phyloP scores from a whole-genome alignment of 2,329 filamentous ascomycete species.

The Xylariaceae sp. region DNA sequence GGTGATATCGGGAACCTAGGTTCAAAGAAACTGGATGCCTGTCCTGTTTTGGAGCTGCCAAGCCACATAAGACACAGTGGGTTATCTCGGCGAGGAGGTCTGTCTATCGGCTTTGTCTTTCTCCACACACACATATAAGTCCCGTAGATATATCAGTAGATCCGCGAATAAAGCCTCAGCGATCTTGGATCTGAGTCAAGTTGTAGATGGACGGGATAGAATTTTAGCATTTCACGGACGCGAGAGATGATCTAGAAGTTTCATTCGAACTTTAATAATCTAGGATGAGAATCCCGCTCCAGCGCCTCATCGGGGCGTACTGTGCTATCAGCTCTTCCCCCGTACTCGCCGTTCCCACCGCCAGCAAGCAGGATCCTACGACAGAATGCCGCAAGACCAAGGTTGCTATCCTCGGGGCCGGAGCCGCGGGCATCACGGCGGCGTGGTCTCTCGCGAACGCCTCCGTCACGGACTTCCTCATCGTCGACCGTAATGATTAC shows the following conservation, averaged over 20 bases:
- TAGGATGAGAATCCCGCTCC: conserved; percentile 6
- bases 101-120: background rate
- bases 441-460: conserved; percentile 59
- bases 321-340: conserved; percentile 5
- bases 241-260: background rate
- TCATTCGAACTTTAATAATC: background rate
- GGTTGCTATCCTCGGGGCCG: conserved; percentile 50
- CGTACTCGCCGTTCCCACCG: conserved; percentile 8
- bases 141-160: background rate
- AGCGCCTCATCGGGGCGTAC: conserved; percentile 8
- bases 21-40: background rate
- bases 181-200: background rate
- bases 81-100: background rate
- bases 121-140: background rate
- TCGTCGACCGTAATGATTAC: conserved; percentile 58
- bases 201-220: background rate
- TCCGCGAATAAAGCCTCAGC: background rate
- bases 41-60: background rate
- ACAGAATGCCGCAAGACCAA: conserved; percentile 34
- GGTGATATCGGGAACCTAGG: background rate
- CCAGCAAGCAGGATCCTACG: background rate
- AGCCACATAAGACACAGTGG: background rate
- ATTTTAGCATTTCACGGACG: background rate
- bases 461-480: conserved; percentile 59
- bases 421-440: conserved; percentile 60